A percentile compares a stretch with the other conserved stretches of the same genome.
Conservation (phyloP, 2,329 filamentous ascomycete species). For the Cryphonectria radicalis region DNA sequence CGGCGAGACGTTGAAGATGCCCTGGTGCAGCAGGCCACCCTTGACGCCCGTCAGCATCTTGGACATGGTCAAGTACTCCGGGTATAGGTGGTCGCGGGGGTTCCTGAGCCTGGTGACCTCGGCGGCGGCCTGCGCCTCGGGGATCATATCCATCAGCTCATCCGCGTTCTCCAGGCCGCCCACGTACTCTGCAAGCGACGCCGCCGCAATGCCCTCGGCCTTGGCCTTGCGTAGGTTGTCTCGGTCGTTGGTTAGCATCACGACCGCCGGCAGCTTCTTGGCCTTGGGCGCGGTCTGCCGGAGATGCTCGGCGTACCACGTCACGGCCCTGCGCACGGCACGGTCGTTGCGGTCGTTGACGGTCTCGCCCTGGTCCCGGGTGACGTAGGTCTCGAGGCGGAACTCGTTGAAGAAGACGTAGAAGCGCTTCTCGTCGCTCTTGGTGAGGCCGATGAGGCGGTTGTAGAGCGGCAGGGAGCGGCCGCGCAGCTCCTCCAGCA, state of each 20-base stretch:
- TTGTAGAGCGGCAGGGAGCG: slow-evolving; percentile 94
- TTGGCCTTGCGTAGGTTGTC: slow-evolving; percentile 85
- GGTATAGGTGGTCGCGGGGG: slow-evolving; percentile 74
- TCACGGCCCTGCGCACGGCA: slow-evolving; percentile 81
- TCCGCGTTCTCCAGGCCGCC: slow-evolving; percentile 81
- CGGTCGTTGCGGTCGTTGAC: slow-evolving; percentile 98
- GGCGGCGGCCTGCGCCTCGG: slow-evolving; percentile 67
- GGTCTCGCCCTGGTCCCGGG: slow-evolving; percentile 74
- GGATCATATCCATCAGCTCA: slow-evolving; percentile 90
- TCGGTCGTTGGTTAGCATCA: slow-evolving; percentile 93
- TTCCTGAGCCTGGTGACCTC: slow-evolving; percentile 66
- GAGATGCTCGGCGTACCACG: slow-evolving; percentile 90
- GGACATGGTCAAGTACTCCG: slow-evolving; percentile 86
- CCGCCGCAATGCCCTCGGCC: slow-evolving; percentile 71
- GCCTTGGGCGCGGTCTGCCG: slow-evolving; percentile 57
- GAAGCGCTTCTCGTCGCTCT: slow-evolving; percentile 95
- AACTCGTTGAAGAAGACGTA: slow-evolving; percentile 99
- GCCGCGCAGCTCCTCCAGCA: slow-evolving; percentile 94
- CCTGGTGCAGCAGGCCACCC: slow-evolving; percentile 87
- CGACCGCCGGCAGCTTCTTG: slow-evolving; percentile 71
- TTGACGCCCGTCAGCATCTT: slow-evolving; percentile 95
- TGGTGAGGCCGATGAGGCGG: slow-evolving; percentile 84
- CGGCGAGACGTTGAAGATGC: slow-evolving; percentile 91
- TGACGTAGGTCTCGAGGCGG: slow-evolving; percentile 85
- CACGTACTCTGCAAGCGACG: slow-evolving; percentile 78